These are phyloP conservation scores for Parastagonospora nodorum DNA, from an alignment of 2,329 filamentous ascomycete genomes.

Conservation along the genomic window DNA sequence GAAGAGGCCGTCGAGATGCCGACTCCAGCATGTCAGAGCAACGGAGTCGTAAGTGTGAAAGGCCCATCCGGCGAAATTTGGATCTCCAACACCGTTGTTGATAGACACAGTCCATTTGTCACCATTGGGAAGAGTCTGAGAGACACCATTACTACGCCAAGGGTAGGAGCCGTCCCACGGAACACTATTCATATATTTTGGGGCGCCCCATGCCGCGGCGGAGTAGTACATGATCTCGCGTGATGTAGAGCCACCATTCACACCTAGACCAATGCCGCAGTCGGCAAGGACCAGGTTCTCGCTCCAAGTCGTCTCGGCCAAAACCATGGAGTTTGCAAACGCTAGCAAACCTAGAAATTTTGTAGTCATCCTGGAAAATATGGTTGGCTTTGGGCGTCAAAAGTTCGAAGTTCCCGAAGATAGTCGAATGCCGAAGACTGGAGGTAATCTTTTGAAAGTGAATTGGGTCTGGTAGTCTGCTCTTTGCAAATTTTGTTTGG, in stretches of 20 bases:
- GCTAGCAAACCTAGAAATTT: background rate
- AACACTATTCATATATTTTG: constrained; percentile 1
- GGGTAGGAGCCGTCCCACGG: constrained; percentile 4
- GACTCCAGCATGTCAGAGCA: constrained; percentile 1
- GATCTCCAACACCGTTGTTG: constrained; percentile 2
- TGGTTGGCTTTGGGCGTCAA: no score
- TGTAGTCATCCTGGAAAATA: background rate
- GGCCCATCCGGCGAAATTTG: background rate
- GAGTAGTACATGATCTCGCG: constrained; percentile 5
- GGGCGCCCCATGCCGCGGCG: background rate
- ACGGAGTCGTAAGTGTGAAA: background rate
- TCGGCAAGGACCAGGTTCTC: constrained; percentile 2
- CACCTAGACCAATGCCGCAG: constrained; percentile 2
- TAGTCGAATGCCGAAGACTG: no score
- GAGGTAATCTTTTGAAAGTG: no score
- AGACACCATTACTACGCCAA: background rate
- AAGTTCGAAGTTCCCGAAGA: no score
- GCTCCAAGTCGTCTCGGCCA: background rate
- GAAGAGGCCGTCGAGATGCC: constrained; percentile 1
- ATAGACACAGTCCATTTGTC: constrained; percentile 1
- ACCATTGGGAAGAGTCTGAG: constrained; percentile 2
- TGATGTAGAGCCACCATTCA: constrained; percentile 2
- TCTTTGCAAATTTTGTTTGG: no score
- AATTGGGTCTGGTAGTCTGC: no score
- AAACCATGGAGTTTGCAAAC: background rate